These are phyloP conservation scores for Podospora comata DNA, from an alignment of 495 filamentous ascomycete genomes.

Conservation along the genomic window DNA sequence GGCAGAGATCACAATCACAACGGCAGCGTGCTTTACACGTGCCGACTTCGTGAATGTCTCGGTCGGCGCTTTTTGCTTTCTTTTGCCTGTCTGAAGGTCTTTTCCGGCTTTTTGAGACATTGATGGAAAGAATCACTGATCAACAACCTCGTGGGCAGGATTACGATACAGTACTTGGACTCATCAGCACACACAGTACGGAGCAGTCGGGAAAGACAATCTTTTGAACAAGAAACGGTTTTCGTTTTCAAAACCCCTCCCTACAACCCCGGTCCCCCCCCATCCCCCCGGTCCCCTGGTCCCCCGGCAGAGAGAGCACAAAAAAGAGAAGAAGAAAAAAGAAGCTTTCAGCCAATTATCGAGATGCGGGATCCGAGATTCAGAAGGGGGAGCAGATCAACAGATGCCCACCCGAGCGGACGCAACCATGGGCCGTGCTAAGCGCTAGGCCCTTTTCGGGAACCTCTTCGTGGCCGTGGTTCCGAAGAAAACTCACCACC, in stretches of 20 bases:
- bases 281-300: background rate
- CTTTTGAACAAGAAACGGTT: background rate
- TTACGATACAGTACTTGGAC: background rate
- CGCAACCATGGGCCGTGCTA: background rate
- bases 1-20: constrained; percentile 1
- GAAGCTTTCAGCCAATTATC: constrained; percentile 16
- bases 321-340: background rate
- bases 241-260: background rate
- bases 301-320: background rate
- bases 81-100: background rate
- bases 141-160: background rate
- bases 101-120: constrained; percentile 1
- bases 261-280: background rate
- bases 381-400: constrained; percentile 8
- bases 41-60: background rate
- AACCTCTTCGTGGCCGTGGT: constrained; percentile 7
- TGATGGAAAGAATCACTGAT: background rate
- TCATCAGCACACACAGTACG: background rate
- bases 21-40: constrained; percentile 2
- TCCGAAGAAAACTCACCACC: background rate
- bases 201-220: background rate
- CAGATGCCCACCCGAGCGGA: background rate
- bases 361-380: constrained; percentile 20
- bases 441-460: constrained; percentile 2
- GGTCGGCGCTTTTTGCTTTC: constrained; percentile 6